Base-by-base conservation (phyloP, 306 rosid genomes). In the Nissolia schottii region DNA sequence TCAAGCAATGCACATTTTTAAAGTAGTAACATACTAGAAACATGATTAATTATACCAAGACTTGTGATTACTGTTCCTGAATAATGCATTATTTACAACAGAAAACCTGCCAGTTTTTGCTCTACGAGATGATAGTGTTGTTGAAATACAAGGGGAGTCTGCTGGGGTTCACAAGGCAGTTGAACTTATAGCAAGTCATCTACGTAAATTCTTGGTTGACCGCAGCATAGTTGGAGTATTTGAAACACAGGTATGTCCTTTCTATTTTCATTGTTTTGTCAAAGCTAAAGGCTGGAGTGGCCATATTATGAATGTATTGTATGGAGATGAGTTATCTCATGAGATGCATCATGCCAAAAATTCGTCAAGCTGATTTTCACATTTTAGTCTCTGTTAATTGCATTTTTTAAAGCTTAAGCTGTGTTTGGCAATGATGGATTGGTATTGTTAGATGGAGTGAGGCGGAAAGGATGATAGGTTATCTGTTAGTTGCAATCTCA, bases 121-220 rank as follows among this genome's bases (percentile, higher is more conserved):
- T 49, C 55, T 85, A 70, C 83, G 79, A 28, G 87, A 85, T 56
- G 90, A 85, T 34, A 82, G 90, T 55, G 51, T 85, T 22, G 90
- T 85, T 65, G 90, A 82, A 77, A 80, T 85, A 70, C 90, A 80
- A 80, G 90, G 90, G 53, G 87, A 85, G 57, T 13, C 85, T 13
- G 73, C 81, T 49, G 87, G 82, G 38, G 83, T 85, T 66, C 85
- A 82, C 73, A 85, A 82, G 76, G 79, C 82, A 0, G 90, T 85
- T 66, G 90, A 85, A 71, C 83, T 85, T 28, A 77, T 85, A 70
- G 82, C 85, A 35, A 25, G 53, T 75, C 90, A 85, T 82, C 81
- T 85, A 23, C 70, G 85, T 6, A 85, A 82, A 55, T 85, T 85
- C 83, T 70, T 85, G 83, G 90, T 85, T 40, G 90, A 85, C 73